Conservation (phyloP, 306 rosid species). For the Ceratonia siliqua region DNA sequence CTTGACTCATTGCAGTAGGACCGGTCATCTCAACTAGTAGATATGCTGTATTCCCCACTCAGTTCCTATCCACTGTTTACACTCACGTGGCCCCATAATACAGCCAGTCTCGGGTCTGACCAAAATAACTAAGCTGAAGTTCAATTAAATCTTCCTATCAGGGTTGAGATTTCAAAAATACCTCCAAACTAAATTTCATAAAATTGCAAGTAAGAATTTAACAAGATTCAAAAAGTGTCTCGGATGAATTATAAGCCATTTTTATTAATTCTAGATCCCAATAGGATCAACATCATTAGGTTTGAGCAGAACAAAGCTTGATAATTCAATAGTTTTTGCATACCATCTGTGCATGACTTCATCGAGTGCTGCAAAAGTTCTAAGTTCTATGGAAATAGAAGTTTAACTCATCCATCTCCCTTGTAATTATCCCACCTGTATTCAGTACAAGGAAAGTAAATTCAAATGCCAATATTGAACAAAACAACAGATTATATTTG, state of each 20-base stretch:
- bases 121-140: background rate
- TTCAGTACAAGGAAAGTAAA: background rate
- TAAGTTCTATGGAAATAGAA: constrained; percentile 8
- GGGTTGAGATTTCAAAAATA: background rate
- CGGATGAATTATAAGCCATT: background rate
- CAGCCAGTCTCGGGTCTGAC: background rate
- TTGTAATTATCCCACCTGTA: constrained; percentile 20
- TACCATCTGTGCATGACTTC: background rate
- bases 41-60: background rate
- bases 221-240: background rate
- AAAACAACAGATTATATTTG: constrained; percentile 22
- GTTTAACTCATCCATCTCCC: background rate
- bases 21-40: background rate
- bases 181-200: background rate
- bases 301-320: background rate
- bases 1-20: background rate
- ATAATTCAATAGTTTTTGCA: background rate
- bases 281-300: background rate
- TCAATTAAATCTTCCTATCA: background rate
- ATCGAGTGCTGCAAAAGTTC: background rate
- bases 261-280: background rate
- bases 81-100: background rate
- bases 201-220: background rate
- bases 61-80: background rate
- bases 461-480: background rate